Evolutionary conservation across 495 filamentous ascomycete genomes (phyloP).

Genomic region (Hapsidospora chrysogenum): DNA sequence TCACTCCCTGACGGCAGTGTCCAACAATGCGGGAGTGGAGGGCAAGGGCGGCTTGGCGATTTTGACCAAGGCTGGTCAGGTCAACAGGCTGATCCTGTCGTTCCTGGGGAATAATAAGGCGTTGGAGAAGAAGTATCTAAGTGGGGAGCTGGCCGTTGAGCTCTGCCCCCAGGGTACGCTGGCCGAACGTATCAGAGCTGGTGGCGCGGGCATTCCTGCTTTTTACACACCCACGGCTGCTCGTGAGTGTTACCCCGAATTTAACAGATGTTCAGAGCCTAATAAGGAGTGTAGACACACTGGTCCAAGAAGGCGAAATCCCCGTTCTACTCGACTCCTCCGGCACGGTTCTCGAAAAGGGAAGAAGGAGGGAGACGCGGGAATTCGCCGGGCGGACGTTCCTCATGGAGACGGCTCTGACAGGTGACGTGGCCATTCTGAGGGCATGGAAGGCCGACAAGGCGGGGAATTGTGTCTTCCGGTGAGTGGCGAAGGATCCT

Average conservation of each 20-base stretch:
- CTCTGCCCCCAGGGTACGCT: conserved; percentile 49
- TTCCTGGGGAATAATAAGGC: conserved; percentile 45
- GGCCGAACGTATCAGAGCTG: conserved; percentile 43
- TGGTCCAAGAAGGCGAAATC: conserved; percentile 44
- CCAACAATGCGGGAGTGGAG: conserved; percentile 46
- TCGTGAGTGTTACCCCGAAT: no score
- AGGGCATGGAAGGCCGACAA: conserved; percentile 48
- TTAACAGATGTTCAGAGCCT: neutral
- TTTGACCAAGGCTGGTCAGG: conserved; percentile 34
- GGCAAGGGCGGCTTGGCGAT: conserved; percentile 35
- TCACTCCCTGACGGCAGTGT: conserved; percentile 41
- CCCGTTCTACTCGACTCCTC: conserved; percentile 33
- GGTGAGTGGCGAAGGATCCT: no score
- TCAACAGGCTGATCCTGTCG: conserved; percentile 41
- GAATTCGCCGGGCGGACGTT: conserved; percentile 42
- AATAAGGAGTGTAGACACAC: conserved; percentile 33
- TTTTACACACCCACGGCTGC: conserved; percentile 50
- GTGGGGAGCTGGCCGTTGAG: conserved; percentile 44
- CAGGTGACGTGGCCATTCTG: conserved; percentile 45
- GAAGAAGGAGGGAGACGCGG: conserved; percentile 37
- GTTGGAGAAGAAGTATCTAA: conserved; percentile 46
- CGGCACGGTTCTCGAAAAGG: conserved; percentile 35
- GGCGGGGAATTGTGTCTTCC: conserved; percentile 46
- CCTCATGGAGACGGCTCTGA: conserved; percentile 46
- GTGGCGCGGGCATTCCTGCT: conserved; percentile 47